These are phyloP conservation scores for Triticum dicoccoides DNA, from an alignment of 176 grass and related monocot genomes.

Conservation along the genomic window DNA sequence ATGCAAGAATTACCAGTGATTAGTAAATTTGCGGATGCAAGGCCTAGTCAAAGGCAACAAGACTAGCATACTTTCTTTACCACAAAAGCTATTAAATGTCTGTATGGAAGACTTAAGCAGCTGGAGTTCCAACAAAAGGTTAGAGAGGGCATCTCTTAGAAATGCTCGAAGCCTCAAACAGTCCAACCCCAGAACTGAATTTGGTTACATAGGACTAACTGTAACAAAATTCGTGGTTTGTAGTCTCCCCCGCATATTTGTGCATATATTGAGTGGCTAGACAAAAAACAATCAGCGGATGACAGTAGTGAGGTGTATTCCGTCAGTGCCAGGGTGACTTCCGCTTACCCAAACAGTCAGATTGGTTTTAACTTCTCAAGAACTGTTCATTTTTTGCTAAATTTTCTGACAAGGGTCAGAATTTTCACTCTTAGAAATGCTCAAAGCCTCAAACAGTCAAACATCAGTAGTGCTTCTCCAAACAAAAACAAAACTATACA, in stretches of 20 bases:
- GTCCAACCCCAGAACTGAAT: too few relatives aligned
- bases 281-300: not conserved
- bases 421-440: not conserved
- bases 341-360: too few relatives aligned
- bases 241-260: not conserved
- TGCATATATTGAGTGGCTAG: not conserved
- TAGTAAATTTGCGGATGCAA: constrained; percentile 2
- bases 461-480: not conserved
- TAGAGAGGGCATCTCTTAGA: not conserved
- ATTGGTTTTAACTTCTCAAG: too few relatives aligned
- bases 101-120: not conserved
- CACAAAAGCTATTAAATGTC: not conserved
- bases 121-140: not conserved
- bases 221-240: not conserved
- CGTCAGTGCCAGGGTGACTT: too few relatives aligned
- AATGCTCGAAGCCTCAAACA: not conserved
- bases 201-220: not conserved
- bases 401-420: too few relatives aligned
- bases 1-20: not conserved
- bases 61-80: not conserved
- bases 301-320: too few relatives aligned
- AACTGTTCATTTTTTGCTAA: too few relatives aligned
- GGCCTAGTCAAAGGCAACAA: not conserved
- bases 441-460: not conserved
- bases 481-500: not conserved